phyloP scores from a whole-genome alignment of 352 stramenopile species.

The Globisporangium cederbergense region DNA sequence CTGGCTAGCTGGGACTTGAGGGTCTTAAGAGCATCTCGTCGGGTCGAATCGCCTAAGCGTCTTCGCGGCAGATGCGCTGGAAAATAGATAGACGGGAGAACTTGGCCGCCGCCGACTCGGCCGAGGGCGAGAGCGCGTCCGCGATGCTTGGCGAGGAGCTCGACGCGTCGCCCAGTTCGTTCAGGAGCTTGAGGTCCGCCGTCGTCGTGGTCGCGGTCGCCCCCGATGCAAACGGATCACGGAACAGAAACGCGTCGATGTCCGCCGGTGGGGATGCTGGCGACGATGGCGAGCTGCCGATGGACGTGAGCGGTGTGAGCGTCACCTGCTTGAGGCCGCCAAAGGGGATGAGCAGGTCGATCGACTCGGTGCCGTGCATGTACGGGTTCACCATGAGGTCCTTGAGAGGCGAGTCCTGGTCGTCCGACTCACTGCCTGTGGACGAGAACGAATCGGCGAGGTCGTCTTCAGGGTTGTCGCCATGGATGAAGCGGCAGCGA shows the following conservation, averaged over 20 bases:
- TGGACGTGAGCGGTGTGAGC: conserved; percentile 44
- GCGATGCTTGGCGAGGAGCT: conserved; percentile 22
- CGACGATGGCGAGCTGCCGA: conserved; percentile 35
- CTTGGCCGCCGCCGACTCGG: conserved; percentile 35
- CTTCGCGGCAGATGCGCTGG: conserved; percentile 78
- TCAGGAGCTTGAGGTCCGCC: conserved; percentile 29
- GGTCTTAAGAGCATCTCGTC: neutral
- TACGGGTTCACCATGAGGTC: conserved; percentile 73
- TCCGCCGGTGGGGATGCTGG: conserved; percentile 18
- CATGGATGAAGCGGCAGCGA: conserved; percentile 88
- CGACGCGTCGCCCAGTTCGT: conserved; percentile 18
- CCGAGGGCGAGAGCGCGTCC: conserved; percentile 29
- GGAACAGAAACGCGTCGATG: conserved; percentile 28
- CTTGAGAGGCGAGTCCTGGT: conserved; percentile 43
- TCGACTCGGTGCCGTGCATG: conserved; percentile 45
- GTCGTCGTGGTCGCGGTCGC: neutral
- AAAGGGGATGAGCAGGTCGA: conserved; percentile 64
- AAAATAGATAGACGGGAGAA: conserved; percentile 80
- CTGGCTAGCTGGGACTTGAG: neutral
- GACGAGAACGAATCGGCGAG: conserved; percentile 42
- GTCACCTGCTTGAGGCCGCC: conserved; percentile 62
- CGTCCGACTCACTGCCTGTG: conserved; percentile 66
- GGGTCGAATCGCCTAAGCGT: conserved; percentile 24
- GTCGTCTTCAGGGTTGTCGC: conserved; percentile 39
- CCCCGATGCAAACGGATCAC: conserved; percentile 41